phyloP scores from a whole-genome alignment of 768 basidiomycete genomes.

The Tricholomella constricta region DNA sequence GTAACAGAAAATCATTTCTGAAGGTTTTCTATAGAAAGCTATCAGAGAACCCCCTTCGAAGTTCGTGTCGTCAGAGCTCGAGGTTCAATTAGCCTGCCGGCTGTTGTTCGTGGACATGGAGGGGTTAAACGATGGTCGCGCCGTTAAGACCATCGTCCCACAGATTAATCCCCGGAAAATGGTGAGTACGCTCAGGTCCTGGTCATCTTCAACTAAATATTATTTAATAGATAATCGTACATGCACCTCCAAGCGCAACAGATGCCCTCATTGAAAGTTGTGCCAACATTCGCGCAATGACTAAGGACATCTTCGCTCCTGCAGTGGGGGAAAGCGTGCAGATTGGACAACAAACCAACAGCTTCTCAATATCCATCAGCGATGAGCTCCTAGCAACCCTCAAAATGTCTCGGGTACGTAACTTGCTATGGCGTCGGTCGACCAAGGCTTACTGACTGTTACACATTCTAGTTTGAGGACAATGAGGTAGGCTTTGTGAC shows the following conservation, averaged over 20 bases:
- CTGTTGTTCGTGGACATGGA: constrained; percentile 95
- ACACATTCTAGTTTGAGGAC: constrained; percentile 79
- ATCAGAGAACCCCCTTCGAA: constrained; percentile 90
- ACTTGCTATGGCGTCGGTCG: neutral
- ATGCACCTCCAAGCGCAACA: constrained; percentile 69
- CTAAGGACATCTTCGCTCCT: constrained; percentile 89
- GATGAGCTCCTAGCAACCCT: constrained; percentile 81
- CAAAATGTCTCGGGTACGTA: constrained; percentile 81
- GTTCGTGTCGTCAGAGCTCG: constrained; percentile 73
- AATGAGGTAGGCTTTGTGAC: constrained; percentile 94
- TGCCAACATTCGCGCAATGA: constrained; percentile 83
- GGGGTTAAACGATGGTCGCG: constrained; percentile 94
- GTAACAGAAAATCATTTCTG: constrained; percentile 7
- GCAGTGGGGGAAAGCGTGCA: constrained; percentile 72
- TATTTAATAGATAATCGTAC: constrained; percentile 76
- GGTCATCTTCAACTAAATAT: constrained; percentile 4
- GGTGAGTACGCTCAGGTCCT: constrained; percentile 44
- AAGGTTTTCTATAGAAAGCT: constrained; percentile 50
- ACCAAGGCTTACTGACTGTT: neutral
- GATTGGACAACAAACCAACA: constrained; percentile 95
- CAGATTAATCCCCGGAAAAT: constrained; percentile 96
- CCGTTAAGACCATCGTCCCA: constrained; percentile 94
- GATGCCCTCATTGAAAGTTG: constrained; percentile 79
- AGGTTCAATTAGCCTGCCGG: constrained; percentile 82
- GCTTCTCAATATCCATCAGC: constrained; percentile 91